Conservation (phyloP, 164 flowering plant genomes). For the Taxillus chinensis region DNA sequence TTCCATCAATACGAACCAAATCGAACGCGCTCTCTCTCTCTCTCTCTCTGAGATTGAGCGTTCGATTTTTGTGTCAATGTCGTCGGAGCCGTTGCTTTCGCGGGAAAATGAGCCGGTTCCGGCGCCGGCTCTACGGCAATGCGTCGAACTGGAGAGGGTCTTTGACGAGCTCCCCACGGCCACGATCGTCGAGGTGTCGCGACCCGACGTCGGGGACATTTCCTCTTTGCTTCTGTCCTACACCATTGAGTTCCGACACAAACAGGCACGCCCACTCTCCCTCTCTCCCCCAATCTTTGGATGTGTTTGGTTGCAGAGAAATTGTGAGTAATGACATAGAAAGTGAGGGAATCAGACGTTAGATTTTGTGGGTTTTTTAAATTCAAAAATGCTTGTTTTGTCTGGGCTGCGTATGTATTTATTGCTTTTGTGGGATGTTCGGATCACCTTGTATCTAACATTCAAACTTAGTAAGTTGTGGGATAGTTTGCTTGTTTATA, state of each 20-base stretch:
- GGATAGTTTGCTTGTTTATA: no score
- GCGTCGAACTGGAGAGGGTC: neutral
- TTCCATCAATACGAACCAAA: no score
- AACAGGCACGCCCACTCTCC: conserved; percentile 1
- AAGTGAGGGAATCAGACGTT: neutral
- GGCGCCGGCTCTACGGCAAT: neutral
- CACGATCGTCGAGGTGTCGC: conserved; percentile 4
- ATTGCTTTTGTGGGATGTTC: no score
- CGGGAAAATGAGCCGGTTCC: neutral
- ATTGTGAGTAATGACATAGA: neutral
- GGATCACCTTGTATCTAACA: no score
- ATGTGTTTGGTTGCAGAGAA: neutral
- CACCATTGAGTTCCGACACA: conserved; percentile 6
- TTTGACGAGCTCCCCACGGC: conserved; percentile 1
- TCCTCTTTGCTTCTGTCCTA: conserved; percentile 3
- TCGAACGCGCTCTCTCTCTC: no score
- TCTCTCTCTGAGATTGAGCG: no score
- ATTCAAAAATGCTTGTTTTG: no score
- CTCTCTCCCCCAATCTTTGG: neutral
- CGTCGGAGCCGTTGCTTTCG: neutral
- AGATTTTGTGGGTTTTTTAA: neutral
- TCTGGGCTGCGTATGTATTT: no score
- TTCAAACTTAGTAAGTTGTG: no score
- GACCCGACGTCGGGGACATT: conserved; percentile 5
- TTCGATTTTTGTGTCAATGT: neutral